Evolutionary conservation across 805 yeast species (phyloP).

Genomic region (Blastobotrys attinorum): DNA sequence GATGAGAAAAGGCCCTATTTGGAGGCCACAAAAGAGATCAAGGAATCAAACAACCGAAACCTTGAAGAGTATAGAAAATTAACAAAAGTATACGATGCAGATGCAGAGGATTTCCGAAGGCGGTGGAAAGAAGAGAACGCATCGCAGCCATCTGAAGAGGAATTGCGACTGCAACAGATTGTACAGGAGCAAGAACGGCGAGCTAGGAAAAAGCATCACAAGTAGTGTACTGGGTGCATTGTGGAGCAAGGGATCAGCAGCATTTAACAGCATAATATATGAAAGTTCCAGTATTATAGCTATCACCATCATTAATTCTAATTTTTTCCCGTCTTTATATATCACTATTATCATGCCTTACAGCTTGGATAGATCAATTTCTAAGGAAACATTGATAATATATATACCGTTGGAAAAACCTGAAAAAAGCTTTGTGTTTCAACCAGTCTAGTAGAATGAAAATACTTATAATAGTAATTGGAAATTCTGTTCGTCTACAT

Average conservation of each 20-base stretch:
- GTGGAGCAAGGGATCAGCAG: background rate
- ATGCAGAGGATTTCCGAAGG: slow-evolving; percentile 31
- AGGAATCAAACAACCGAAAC: slow-evolving; percentile 28
- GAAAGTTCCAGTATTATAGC: background rate
- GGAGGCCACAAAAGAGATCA: slow-evolving; percentile 27
- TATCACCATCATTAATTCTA: no score
- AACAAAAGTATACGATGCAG: slow-evolving; percentile 29
- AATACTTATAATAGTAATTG: no score
- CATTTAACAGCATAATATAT: background rate
- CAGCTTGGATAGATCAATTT: no score
- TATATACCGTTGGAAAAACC: no score
- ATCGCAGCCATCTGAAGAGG: slow-evolving; percentile 23
- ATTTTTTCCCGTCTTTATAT: no score
- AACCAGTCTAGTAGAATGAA: no score
- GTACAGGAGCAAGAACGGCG: slow-evolving; percentile 9
- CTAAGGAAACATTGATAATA: no score
- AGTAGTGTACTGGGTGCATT: no score
- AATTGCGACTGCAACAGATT: slow-evolving; percentile 16
- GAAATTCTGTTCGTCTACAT: no score
- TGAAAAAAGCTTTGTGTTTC: no score
- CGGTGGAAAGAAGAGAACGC: slow-evolving; percentile 33
- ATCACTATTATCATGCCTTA: no score
- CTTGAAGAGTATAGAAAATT: slow-evolving; percentile 27
- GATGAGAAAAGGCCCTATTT: slow-evolving; percentile 31
- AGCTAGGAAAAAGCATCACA: background rate